Evolutionary conservation across 2,329 filamentous ascomycete genomes (phyloP).

Genomic region (Aspergillus carbonarius): DNA sequence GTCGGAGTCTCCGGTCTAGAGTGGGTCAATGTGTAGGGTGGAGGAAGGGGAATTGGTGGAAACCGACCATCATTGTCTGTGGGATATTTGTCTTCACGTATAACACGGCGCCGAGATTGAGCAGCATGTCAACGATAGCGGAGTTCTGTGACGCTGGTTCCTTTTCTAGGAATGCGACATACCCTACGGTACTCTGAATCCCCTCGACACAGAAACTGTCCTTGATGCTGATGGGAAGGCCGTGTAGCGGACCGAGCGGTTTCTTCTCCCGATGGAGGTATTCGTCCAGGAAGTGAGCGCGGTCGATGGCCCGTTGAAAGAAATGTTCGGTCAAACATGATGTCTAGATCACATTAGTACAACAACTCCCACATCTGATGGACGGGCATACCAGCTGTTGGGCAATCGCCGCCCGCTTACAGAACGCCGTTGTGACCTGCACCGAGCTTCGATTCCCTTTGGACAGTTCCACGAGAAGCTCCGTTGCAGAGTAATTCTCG

Average conservation of each 20-base stretch:
- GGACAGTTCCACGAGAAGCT: slow-evolving; percentile 28
- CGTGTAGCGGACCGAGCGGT: slow-evolving; percentile 40
- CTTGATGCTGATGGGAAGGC: slow-evolving; percentile 41
- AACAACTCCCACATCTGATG: too few relatives aligned
- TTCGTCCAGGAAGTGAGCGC: slow-evolving; percentile 39
- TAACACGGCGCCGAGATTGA: slow-evolving; percentile 23
- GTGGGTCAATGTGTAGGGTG: too few relatives aligned
- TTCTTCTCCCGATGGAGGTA: slow-evolving; percentile 30
- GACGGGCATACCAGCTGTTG: too few relatives aligned
- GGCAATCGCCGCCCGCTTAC: slow-evolving; percentile 40
- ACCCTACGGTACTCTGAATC: slow-evolving; percentile 22
- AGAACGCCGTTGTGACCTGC: slow-evolving; percentile 38
- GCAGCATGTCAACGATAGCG: slow-evolving; percentile 18
- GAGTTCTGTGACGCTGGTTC: slow-evolving; percentile 12
- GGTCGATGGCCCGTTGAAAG: slow-evolving; percentile 36
- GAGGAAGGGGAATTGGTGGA: too few relatives aligned
- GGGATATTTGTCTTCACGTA: slow-evolving; percentile 32
- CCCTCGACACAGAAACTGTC: slow-evolving; percentile 28
- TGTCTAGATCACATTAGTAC: too few relatives aligned
- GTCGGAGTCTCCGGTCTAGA: slow-evolving; percentile 17
- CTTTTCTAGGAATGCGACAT: slow-evolving; percentile 19
- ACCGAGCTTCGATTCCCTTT: slow-evolving; percentile 29
- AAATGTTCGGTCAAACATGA: slow-evolving; percentile 41
- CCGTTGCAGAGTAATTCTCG: slow-evolving; percentile 36
- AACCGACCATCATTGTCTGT: slow-evolving; percentile 28